phyloP scores from a whole-genome alignment of 2,329 filamentous ascomycete species.

The Zymoseptoria ardabiliae region DNA sequence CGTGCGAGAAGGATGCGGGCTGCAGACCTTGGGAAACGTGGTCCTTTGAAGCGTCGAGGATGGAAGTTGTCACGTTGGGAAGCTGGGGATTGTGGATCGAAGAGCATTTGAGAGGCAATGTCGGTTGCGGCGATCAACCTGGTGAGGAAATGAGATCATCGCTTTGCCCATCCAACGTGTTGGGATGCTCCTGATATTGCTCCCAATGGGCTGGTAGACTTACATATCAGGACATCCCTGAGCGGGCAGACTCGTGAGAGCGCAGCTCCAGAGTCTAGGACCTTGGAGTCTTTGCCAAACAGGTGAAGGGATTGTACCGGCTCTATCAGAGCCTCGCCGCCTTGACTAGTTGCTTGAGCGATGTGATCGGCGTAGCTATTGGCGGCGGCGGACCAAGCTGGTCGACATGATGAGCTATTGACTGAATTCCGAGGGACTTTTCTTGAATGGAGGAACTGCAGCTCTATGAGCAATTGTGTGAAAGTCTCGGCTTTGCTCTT shows the following conservation, averaged over 20 bases:
- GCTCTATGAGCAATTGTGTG: background rate
- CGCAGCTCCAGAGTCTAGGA: slow-evolving; percentile 9
- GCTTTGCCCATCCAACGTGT: background rate
- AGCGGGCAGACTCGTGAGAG: slow-evolving; percentile 2
- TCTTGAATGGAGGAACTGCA: background rate
- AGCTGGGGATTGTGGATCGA: slow-evolving; percentile 1
- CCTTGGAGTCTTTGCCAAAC: slow-evolving; percentile 1
- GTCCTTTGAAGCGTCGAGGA: slow-evolving; percentile 4
- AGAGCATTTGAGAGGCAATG: slow-evolving; percentile 5
- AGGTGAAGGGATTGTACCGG: background rate
- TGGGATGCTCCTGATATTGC: background rate
- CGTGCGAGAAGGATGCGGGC: slow-evolving; percentile 1
- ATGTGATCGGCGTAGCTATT: slow-evolving; percentile 2
- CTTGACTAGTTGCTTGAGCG: slow-evolving; percentile 1
- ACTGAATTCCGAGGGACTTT: background rate
- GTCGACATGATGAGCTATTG: background rate
- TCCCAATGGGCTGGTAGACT: background rate
- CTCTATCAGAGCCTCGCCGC: slow-evolving; percentile 3
- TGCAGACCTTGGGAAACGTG: slow-evolving; percentile 4
- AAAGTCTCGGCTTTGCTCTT: background rate
- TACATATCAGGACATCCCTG: background rate
- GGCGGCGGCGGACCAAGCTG: slow-evolving; percentile 4
- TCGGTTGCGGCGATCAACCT: slow-evolving; percentile 4
- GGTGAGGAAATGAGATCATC: background rate
- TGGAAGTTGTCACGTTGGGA: background rate